Percentiles rank a stretch among this genome's conserved stretches.
Conservation (phyloP, 192 early-diverging fungal species). For the Backusella sp. region DNA sequence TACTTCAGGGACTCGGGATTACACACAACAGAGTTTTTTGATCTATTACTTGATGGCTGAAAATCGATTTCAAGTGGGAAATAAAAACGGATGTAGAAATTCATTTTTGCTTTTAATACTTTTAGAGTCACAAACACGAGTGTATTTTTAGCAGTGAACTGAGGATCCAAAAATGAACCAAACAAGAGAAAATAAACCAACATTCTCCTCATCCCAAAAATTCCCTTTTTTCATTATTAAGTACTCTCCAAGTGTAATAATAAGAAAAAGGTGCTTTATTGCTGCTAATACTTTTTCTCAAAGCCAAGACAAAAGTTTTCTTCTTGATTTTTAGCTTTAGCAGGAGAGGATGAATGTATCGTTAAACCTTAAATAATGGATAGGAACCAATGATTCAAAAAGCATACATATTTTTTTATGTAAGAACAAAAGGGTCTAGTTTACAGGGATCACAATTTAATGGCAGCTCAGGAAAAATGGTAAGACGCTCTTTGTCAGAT, state of each 20-base stretch:
- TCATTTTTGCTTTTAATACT: not conserved
- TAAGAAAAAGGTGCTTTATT: not conserved
- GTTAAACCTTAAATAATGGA: no score
- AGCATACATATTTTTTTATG: not conserved
- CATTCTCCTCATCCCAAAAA: not conserved
- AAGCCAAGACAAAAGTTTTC: not conserved
- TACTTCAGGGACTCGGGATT: no score
- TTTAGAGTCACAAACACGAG: not conserved
- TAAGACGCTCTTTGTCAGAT: no score
- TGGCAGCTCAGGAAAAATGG: not conserved
- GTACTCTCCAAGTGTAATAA: not conserved
- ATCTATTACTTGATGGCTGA: not conserved
- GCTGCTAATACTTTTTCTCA: not conserved
- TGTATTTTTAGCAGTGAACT: not conserved
- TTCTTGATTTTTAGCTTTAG: no score
- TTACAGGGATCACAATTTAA: slow-evolving; percentile 1
- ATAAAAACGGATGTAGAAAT: no score
- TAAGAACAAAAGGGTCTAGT: not conserved
- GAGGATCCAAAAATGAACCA: not conserved
- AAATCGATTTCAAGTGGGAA: no score
- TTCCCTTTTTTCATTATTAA: not conserved
- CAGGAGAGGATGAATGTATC: no score
- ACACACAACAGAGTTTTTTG: not conserved
- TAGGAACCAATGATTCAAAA: not conserved
- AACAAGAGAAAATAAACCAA: not conserved